Conservation (phyloP, 352 stramenopile species). For the Phytophthora fragariae region DNA sequence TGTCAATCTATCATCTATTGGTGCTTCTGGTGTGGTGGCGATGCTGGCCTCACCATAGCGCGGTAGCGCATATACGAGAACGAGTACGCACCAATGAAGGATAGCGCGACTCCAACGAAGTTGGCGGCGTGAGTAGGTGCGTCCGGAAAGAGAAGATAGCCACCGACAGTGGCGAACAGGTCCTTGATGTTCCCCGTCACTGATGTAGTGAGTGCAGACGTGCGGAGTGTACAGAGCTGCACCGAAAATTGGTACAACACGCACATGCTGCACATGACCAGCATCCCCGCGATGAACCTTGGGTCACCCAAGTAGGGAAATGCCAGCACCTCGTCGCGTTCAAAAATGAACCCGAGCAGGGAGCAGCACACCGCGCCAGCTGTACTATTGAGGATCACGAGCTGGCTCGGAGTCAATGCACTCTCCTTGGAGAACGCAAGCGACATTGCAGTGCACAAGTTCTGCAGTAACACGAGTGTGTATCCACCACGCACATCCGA, state of each 20-base stretch:
- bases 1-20: conserved; percentile 20
- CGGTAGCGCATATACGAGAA: conserved; percentile 81
- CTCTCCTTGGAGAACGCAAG: conserved; percentile 78
- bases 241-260: conserved; percentile 82
- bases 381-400: conserved; percentile 68
- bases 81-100: conserved; percentile 72
- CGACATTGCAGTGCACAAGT: conserved; percentile 68
- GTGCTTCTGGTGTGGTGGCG: conserved; percentile 20
- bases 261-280: conserved; percentile 71
- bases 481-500: conserved; percentile 55
- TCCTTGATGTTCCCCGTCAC: conserved; percentile 85
- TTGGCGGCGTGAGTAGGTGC: conserved; percentile 53
- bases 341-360: conserved; percentile 48
- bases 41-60: conserved; percentile 35
- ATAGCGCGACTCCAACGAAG: conserved; percentile 64
- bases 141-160: conserved; percentile 70
- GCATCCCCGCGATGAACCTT: conserved; percentile 42
- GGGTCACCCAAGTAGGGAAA: conserved; percentile 42
- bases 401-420: conserved; percentile 50
- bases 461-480: conserved; percentile 70
- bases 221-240: conserved; percentile 72
- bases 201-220: conserved; percentile 75
- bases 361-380: conserved; percentile 56
- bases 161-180: conserved; percentile 62
- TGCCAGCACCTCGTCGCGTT: conserved; percentile 46